phyloP scores from a whole-genome alignment of 257 asterid species.

The Solanum clarkiae region DNA sequence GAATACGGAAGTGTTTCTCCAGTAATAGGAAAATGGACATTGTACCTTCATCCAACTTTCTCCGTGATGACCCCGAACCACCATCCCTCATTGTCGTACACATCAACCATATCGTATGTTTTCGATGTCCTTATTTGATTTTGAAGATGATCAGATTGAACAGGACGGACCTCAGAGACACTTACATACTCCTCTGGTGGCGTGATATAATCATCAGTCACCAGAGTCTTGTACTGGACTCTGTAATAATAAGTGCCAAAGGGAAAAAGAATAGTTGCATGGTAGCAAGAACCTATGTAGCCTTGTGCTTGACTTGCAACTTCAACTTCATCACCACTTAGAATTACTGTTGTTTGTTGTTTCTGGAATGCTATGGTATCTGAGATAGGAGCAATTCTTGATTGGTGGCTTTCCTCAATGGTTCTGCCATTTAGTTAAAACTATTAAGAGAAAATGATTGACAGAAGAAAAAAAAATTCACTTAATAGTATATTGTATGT shows the following conservation, averaged over 20 bases:
- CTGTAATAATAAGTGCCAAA: not conserved
- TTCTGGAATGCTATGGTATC: not conserved
- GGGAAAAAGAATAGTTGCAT: not conserved
- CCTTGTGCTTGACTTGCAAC: not conserved
- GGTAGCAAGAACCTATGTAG: not conserved
- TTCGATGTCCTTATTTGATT: not conserved
- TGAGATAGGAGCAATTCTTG: not conserved
- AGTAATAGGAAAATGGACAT: not conserved
- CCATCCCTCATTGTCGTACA: not conserved
- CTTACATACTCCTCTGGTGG: not conserved
- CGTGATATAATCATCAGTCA: not conserved
- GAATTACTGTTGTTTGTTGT: not conserved
- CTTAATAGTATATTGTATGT: too few relatives aligned
- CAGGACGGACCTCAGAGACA: not conserved
- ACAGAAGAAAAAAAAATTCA: too few relatives aligned
- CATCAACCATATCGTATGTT: not conserved
- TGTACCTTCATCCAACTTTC: not conserved
- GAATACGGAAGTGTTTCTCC: not conserved
- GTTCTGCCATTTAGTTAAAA: not conserved
- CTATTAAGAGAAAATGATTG: too few relatives aligned
- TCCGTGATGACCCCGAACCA: not conserved
- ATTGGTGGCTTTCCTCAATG: not conserved
- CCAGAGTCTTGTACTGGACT: not conserved
- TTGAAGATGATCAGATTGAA: not conserved
- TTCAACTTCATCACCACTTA: not conserved